Percentiles rank a stretch among this genome's conserved stretches.
These are phyloP conservation scores for Phytopythium chamaehyphon DNA, from an alignment of 352 stramenopile species.

Conservation along the genomic window DNA sequence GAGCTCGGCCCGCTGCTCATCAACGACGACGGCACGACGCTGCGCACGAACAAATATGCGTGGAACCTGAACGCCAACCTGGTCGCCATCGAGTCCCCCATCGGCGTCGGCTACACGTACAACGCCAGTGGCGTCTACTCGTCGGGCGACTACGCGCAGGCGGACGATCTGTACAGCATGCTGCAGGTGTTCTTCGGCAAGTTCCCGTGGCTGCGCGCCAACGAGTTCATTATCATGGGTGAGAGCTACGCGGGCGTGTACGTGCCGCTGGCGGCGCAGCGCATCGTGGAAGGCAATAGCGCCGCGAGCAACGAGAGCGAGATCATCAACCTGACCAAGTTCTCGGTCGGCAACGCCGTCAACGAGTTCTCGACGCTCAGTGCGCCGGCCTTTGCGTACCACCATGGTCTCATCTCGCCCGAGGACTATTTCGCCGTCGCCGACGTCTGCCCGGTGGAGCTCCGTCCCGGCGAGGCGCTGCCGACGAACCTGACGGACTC, in stretches of 20 bases:
- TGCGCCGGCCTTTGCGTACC: slow-evolving; percentile 45
- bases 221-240: slow-evolving; percentile 25
- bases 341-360: slow-evolving; percentile 5
- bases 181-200: slow-evolving; percentile 84
- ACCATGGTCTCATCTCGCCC: slow-evolving; percentile 39
- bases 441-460: slow-evolving; percentile 19
- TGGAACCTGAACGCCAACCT: slow-evolving; percentile 60
- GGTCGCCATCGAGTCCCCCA: slow-evolving; percentile 57
- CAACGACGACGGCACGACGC: slow-evolving; percentile 35
- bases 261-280: neutral
- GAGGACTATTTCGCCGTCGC: slow-evolving; percentile 36
- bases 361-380: slow-evolving; percentile 28
- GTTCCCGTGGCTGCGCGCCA: slow-evolving; percentile 77
- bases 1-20: slow-evolving; percentile 74
- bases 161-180: slow-evolving; percentile 67
- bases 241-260: slow-evolving; percentile 1
- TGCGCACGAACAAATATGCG: slow-evolving; percentile 44
- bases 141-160: slow-evolving; percentile 67
- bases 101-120: slow-evolving; percentile 67
- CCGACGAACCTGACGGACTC: neutral
- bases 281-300: neutral
- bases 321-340: neutral
- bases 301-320: neutral
- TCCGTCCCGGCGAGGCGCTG: slow-evolving; percentile 1
- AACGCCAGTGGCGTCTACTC: slow-evolving; percentile 59